Percentiles rank a stretch among this genome's conserved stretches.
Conservation (phyloP, 2,329 filamentous ascomycete genomes). For the Fusarium nisikadoi region DNA sequence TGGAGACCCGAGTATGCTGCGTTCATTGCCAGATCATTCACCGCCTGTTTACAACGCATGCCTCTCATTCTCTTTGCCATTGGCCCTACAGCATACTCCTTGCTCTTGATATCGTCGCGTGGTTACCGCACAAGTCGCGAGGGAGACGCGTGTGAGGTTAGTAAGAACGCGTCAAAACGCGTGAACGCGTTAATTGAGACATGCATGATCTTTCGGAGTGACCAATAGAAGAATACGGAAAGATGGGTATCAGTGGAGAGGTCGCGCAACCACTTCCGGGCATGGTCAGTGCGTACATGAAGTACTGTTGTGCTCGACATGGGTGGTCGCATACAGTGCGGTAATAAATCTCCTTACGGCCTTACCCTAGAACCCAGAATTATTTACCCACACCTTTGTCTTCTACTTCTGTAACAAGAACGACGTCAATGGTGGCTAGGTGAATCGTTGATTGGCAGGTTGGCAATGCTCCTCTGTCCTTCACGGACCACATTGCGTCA, state of each 20-base stretch:
- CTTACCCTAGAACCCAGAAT: neutral
- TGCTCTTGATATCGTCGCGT: constrained; percentile 19
- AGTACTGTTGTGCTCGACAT: constrained; percentile 23
- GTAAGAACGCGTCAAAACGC: constrained; percentile 20
- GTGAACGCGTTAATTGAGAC: constrained; percentile 32
- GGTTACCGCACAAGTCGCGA: constrained; percentile 26
- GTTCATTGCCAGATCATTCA: constrained; percentile 4
- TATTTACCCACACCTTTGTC: neutral
- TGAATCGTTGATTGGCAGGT: neutral
- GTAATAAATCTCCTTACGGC: neutral
- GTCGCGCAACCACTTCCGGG: constrained; percentile 42
- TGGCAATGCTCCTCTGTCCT: neutral
- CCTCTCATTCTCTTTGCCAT: constrained; percentile 7
- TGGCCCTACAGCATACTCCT: constrained; percentile 13
- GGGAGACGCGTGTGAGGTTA: constrained; percentile 22
- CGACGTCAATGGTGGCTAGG: neutral
- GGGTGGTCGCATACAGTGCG: constrained; percentile 21
- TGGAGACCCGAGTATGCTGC: neutral
- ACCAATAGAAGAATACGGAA: constrained; percentile 29
- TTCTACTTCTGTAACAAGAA: neutral
- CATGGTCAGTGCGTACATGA: constrained; percentile 37
- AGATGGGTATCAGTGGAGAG: constrained; percentile 19
- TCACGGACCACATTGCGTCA: constrained; percentile 14
- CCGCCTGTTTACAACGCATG: constrained; percentile 19
- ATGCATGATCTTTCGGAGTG: neutral